phyloP scores from a whole-genome alignment of 768 basidiomycete species.

The Cyathus striatus region DNA sequence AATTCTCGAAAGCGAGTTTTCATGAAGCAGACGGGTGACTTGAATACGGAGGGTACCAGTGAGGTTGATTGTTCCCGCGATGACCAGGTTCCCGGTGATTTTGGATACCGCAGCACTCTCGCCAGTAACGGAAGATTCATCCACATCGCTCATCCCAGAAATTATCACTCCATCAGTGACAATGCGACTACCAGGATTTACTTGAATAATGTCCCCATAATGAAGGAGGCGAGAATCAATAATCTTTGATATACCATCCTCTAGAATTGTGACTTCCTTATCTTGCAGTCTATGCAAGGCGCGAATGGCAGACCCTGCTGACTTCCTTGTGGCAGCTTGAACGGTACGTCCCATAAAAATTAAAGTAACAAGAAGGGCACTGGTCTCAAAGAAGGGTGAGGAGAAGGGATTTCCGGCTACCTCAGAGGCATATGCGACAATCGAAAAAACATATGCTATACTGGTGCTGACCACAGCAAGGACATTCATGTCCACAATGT shows the following conservation, averaged over 20 bases:
- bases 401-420: conserved; percentile 12
- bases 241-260: neutral
- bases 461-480: conserved; percentile 32
- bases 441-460: conserved; percentile 34
- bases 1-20: neutral
- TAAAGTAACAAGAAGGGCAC: neutral
- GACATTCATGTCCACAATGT: conserved; percentile 30
- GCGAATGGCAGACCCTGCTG: neutral
- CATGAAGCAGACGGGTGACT: neutral
- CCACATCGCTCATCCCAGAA: neutral
- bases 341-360: neutral
- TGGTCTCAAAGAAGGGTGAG: neutral
- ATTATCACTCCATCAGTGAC: neutral
- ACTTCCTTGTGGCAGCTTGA: neutral
- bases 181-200: neutral
- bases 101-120: neutral
- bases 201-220: neutral
- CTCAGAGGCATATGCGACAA: conserved; percentile 29
- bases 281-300: neutral
- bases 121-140: neutral
- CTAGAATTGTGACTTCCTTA: neutral
- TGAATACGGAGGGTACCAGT: neutral
- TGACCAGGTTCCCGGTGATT: neutral
- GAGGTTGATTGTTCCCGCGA: neutral
- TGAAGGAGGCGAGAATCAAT: neutral